Base-by-base conservation (phyloP, 441 rosid species). In the Populus hybrid region DNA sequence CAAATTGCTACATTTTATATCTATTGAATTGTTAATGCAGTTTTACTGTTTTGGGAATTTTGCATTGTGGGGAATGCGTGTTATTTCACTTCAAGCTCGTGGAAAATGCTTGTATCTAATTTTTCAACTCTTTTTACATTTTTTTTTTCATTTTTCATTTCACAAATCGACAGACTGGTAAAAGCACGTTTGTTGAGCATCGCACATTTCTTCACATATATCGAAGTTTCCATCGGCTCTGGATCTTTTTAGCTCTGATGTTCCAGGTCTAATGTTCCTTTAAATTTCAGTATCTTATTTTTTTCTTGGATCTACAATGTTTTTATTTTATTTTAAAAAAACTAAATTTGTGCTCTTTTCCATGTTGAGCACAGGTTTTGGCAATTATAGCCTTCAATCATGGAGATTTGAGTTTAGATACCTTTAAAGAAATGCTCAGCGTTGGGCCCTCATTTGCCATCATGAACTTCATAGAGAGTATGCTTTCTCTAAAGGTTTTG, bases 161-260 rank as follows among this genome's bases (percentile, higher is more conserved):
- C 42, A 50, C 64, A 72, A 73, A 71, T 81, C 87, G 75, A 74
- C 87, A 97, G 99, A 92, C 99, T 73, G 99, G 96, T 71, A 97
- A 97, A 89, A 91, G 98, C 88, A 84, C 96, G 76, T 97, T 95
- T 74, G 99, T 97, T 66, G 99, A 97, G 92, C 99, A 97, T 82
- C 95, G 99, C 76, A 90, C 99, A 73, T 97, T 92, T 86, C 94
- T 97, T 82, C 99, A 97, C 86, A 86, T 97, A 78, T 97, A 92
- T 84, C 89, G 98, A 77, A 97, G 99, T 83, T 97, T 97, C 77
- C 97, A 91, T 79, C 90, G 99, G 67, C 96, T 97, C 67, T 97
- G 99, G 99, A 91, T 97, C 85, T 97, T 97, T 83, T 86, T 97
- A 93, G 87, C 79, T 71, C 83, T 97, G 83, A 97, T 97, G 99